Conservation (phyloP, 208 protist genomes). For the Novymonas esmeraldas region DNA sequence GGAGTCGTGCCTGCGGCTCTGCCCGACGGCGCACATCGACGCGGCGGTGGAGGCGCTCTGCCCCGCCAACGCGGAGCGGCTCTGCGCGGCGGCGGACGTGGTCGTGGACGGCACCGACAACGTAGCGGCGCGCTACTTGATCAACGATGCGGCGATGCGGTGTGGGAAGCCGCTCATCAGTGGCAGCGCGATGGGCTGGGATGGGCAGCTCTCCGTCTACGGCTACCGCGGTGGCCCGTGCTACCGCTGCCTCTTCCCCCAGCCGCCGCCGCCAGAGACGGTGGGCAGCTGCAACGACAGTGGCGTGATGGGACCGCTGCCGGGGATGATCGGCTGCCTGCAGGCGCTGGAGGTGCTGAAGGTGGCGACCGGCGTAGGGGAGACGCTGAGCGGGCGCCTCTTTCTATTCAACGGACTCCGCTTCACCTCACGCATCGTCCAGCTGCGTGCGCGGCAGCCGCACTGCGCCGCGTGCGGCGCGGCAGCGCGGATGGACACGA, state of each 20-base stretch:
- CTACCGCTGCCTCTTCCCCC: slow-evolving; percentile 94
- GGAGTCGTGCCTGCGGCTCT: slow-evolving; percentile 64
- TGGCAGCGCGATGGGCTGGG: slow-evolving; percentile 94
- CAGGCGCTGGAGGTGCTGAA: slow-evolving; percentile 94
- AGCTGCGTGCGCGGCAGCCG: slow-evolving; percentile 52
- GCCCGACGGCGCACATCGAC: slow-evolving; percentile 50
- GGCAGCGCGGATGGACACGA: slow-evolving; percentile 3
- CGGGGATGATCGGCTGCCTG: slow-evolving; percentile 94
- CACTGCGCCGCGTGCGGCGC: slow-evolving; percentile 75
- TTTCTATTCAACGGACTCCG: slow-evolving; percentile 89
- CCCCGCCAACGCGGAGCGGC: slow-evolving; percentile 67
- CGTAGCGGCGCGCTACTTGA: slow-evolving; percentile 92
- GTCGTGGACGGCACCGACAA: slow-evolving; percentile 95
- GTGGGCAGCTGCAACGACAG: slow-evolving; percentile 93
- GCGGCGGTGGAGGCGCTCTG: slow-evolving; percentile 46
- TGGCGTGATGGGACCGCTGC: slow-evolving; percentile 93
- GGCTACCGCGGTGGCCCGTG: slow-evolving; percentile 80
- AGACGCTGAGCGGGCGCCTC: slow-evolving; percentile 71
- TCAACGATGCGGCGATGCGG: slow-evolving; percentile 95
- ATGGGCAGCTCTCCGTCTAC: slow-evolving; percentile 95
- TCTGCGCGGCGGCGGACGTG: slow-evolving; percentile 83
- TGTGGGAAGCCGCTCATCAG: slow-evolving; percentile 89
- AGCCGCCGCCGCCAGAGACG: slow-evolving; percentile 73
- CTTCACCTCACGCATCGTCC: slow-evolving; percentile 67
- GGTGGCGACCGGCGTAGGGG: slow-evolving; percentile 71